phyloP scores from a whole-genome alignment of 352 stramenopile genomes.

The Phytophthora meadii region DNA sequence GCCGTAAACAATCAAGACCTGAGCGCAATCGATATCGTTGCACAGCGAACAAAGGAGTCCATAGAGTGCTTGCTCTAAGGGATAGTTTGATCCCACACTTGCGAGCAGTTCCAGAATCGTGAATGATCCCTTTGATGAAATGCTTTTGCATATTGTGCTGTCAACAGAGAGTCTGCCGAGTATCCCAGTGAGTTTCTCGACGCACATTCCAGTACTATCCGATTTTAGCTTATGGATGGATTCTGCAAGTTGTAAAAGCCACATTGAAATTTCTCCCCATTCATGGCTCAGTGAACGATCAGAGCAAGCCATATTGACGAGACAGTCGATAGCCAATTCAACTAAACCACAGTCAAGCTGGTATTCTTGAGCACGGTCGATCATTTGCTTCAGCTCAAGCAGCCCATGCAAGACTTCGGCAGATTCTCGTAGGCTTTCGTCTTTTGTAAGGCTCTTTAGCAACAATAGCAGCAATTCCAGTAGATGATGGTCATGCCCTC shows the following conservation, averaged over 20 bases:
- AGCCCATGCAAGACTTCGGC: constrained; percentile 39
- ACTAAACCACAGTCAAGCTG: constrained; percentile 30
- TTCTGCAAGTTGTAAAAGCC: constrained; percentile 40
- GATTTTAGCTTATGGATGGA: constrained; percentile 29
- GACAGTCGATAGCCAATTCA: constrained; percentile 50
- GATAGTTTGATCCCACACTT: constrained; percentile 17
- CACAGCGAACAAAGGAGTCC: constrained; percentile 42
- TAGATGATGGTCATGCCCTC: constrained; percentile 11
- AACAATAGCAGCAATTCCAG: constrained; percentile 38
- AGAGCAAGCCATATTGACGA: constrained; percentile 56
- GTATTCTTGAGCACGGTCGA: constrained; percentile 34
- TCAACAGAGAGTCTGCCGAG: constrained; percentile 43
- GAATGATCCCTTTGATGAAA: constrained; percentile 36
- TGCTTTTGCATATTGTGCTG: constrained; percentile 20
- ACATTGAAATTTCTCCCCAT: constrained; percentile 43
- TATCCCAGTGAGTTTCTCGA: constrained; percentile 60
- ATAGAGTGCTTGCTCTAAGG: constrained; percentile 42
- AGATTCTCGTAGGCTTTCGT: constrained; percentile 33
- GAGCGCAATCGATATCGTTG: constrained; percentile 34
- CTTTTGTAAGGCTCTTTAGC: constrained; percentile 44
- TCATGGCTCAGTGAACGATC: constrained; percentile 27
- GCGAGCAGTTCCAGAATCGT: constrained; percentile 40
- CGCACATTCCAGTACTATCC: constrained; percentile 19
- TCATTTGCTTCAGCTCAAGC: constrained; percentile 37
- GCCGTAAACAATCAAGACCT: constrained; percentile 49